Percentiles rank a stretch among this genome's conserved stretches.
Conservation (phyloP, 345 rosid genomes). For the Cardamine chenopodiifolia region DNA sequence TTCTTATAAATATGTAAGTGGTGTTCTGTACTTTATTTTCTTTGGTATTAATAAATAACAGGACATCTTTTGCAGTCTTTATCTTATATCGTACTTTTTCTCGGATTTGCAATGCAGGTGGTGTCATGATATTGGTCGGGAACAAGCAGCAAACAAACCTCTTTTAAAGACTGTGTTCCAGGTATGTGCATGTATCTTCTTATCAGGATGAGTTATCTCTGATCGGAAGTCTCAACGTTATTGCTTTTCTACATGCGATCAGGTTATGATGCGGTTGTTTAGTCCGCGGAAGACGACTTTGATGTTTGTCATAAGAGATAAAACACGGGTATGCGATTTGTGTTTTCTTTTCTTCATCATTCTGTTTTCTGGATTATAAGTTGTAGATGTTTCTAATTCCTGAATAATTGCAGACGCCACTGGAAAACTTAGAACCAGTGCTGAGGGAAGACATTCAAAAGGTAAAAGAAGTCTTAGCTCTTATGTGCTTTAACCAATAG, state of each 20-base stretch:
- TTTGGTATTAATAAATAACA: background rate
- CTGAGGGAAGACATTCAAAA: conserved; percentile 97
- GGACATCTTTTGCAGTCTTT: conserved; percentile 3
- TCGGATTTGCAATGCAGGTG: conserved; percentile 63
- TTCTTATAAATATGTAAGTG: conserved; percentile 95
- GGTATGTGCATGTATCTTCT: conserved; percentile 49
- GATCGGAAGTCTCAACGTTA: conserved; percentile 12
- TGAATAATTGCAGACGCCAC: conserved; percentile 71
- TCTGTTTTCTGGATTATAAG: conserved; percentile 13
- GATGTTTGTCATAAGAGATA: conserved; percentile 98
- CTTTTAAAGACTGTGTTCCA: conserved; percentile 98
- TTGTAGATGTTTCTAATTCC: conserved; percentile 29
- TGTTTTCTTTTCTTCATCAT: background rate
- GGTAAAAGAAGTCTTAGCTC: conserved; percentile 48
- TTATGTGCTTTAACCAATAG: conserved; percentile 16
- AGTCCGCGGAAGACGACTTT: conserved; percentile 98
- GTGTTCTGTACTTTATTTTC: conserved; percentile 12
- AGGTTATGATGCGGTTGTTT: conserved; percentile 99
- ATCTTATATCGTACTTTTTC: conserved; percentile 15
- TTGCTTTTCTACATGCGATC: conserved; percentile 36
- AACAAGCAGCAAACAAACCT: conserved; percentile 99
- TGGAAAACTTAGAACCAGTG: conserved; percentile 92
- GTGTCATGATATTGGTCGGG: conserved; percentile 99
- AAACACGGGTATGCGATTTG: conserved; percentile 68
- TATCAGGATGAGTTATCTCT: conserved; percentile 23